Conservation (phyloP, 2,329 filamentous ascomycete genomes). For the Lasiodiplodia sp. region DNA sequence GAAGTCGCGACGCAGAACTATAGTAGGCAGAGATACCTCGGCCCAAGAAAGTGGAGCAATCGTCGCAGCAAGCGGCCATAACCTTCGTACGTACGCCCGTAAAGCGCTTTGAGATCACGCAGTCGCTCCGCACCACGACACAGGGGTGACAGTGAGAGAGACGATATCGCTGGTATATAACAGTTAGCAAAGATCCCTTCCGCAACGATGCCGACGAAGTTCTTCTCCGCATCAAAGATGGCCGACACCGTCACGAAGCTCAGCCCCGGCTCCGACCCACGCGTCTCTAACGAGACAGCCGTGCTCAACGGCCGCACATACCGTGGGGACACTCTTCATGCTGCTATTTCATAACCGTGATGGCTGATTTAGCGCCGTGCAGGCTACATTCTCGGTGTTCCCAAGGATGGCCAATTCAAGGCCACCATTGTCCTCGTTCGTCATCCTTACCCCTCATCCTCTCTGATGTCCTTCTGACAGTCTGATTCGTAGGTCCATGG, state of each 20-base stretch:
- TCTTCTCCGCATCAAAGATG: conserved; percentile 48
- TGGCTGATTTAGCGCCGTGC: not conserved
- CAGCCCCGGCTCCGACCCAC: conserved; percentile 66
- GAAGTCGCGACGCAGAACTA: not conserved
- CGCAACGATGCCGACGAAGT: conserved; percentile 3
- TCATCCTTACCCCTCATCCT: not conserved
- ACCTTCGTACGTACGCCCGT: conserved; percentile 26
- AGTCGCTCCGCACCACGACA: conserved; percentile 2
- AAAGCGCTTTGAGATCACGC: conserved; percentile 10
- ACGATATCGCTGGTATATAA: not conserved
- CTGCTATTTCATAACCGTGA: not conserved
- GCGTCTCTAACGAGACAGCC: conserved; percentile 69
- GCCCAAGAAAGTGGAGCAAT: conserved; percentile 19
- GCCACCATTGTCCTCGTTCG: conserved; percentile 63
- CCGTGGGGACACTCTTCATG: conserved; percentile 44
- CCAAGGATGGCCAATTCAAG: conserved; percentile 52
- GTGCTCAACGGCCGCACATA: conserved; percentile 75
- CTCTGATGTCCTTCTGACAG: not conserved
- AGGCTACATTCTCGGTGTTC: conserved; percentile 61
- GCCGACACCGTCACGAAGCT: conserved; percentile 65
- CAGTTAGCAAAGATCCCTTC: not conserved
- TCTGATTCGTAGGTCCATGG: conserved; percentile 67
- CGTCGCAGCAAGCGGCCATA: conserved; percentile 1
- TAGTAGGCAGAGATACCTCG: not conserved
- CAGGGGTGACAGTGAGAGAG: not conserved